Conservation (phyloP, 192 early-diverging fungal species). For the Backusella parvicylindrica region DNA sequence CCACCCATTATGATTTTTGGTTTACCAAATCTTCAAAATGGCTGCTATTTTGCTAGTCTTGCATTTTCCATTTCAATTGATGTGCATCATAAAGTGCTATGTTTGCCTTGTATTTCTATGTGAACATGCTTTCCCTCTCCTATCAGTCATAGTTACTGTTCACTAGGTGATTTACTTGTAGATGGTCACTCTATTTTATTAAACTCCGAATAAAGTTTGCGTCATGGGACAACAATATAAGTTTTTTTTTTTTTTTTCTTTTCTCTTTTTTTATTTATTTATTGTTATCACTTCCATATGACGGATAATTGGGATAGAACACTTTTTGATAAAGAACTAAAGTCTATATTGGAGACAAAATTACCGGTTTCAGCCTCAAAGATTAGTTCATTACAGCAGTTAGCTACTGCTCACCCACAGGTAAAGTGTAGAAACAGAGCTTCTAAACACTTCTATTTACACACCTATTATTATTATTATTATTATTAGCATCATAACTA, state of each 20-base stretch:
- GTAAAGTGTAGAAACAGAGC: slow-evolving; percentile 16
- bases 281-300: not conserved
- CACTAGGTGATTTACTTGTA: not conserved
- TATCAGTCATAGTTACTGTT: not conserved
- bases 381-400: slow-evolving; percentile 22
- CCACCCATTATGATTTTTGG: not conserved
- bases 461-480: not conserved
- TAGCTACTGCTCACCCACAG: slow-evolving; percentile 29
- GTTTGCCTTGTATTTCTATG: not conserved
- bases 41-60: not conserved
- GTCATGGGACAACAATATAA: not conserved
- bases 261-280: not conserved
- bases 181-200: not conserved
- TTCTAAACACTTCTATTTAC: not conserved
- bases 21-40: not conserved
- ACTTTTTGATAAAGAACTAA: slow-evolving; percentile 33
- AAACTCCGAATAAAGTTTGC: not conserved
- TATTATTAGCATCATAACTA: slow-evolving; percentile 47
- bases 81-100: not conserved
- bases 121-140: not conserved
- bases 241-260: not conserved
- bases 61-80: not conserved
- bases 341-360: slow-evolving; percentile 26
- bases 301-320: slow-evolving; percentile 24
- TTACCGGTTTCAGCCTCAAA: slow-evolving; percentile 32